phyloP scores from a whole-genome alignment of 768 basidiomycete species.

The Lentinula detonsa region DNA sequence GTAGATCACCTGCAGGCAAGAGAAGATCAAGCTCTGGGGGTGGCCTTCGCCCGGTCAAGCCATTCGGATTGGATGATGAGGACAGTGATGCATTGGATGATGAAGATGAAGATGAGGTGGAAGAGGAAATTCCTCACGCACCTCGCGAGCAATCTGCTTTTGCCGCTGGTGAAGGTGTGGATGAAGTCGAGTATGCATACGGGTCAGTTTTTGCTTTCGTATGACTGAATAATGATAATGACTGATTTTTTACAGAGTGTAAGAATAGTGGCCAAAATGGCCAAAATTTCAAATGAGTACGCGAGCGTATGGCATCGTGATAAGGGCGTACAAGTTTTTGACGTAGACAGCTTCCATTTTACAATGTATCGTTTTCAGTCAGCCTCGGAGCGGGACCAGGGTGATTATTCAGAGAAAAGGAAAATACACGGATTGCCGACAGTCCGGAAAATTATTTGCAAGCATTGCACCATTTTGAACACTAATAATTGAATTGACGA shows the following conservation, averaged over 20 bases:
- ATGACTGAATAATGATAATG: not conserved
- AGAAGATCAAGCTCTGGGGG: slow-evolving; percentile 81
- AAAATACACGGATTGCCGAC: no score
- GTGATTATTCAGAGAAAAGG: no score
- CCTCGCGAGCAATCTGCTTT: slow-evolving; percentile 73
- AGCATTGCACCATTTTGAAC: no score
- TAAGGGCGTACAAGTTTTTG: no score
- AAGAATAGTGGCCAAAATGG: not conserved
- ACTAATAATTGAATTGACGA: no score
- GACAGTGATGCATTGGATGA: slow-evolving; percentile 69
- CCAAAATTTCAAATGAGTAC: no score
- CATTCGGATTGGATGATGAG: slow-evolving; percentile 71
- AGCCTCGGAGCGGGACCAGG: no score
- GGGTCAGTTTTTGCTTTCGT: slow-evolving; percentile 43
- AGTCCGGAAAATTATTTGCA: no score
- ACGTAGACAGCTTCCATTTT: no score
- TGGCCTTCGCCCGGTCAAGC: slow-evolving; percentile 77
- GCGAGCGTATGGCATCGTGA: no score
- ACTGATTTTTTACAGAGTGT: not conserved
- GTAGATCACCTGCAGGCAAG: slow-evolving; percentile 76
- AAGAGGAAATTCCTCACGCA: slow-evolving; percentile 60
- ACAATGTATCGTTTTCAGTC: no score
- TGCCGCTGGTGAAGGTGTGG: slow-evolving; percentile 75
- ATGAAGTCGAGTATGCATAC: slow-evolving; percentile 87
- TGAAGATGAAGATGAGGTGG: slow-evolving; percentile 55